Evolutionary conservation across 192 early-diverging fungal genomes (phyloP).

Genomic region (Chytriomyces sp.): DNA sequence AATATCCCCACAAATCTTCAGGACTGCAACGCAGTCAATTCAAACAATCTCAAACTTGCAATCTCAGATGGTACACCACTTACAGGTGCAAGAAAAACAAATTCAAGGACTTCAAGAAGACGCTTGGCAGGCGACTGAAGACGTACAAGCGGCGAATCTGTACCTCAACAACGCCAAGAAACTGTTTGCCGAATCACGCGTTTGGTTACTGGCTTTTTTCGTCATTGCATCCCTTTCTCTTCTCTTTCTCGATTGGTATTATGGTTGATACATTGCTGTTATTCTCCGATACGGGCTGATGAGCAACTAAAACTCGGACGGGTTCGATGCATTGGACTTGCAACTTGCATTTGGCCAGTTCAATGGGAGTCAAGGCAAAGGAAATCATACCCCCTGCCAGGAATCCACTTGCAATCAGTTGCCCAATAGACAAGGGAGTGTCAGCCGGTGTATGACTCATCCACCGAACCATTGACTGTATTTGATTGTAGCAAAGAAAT

Average conservation of each 20-base stretch:
- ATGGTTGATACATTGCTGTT: constrained; percentile 30
- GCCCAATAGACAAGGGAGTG: neutral
- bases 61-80: constrained; percentile 35
- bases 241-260: constrained; percentile 49
- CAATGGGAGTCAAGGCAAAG: neutral
- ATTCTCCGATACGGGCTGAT: too few species aligned
- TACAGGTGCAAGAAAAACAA: constrained; percentile 39
- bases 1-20: constrained; percentile 3
- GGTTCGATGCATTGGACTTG: too few species aligned
- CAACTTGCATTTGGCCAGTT: neutral
- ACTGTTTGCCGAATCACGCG: constrained; percentile 39
- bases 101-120: constrained; percentile 49
- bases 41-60: constrained; percentile 46
- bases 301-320: too few species aligned
- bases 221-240: constrained; percentile 37
- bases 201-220: constrained; percentile 48
- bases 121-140: constrained; percentile 35
- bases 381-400: neutral
- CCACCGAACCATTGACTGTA: neutral
- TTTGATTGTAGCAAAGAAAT: neutral
- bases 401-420: neutral
- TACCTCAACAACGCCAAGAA: constrained; percentile 37
- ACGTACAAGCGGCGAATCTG: constrained; percentile 37
- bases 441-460: neutral
- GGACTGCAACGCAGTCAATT: constrained; percentile 41